These are phyloP conservation scores for Piper longum DNA, from an alignment of 164 flowering plant species.

Conservation along the genomic window DNA sequence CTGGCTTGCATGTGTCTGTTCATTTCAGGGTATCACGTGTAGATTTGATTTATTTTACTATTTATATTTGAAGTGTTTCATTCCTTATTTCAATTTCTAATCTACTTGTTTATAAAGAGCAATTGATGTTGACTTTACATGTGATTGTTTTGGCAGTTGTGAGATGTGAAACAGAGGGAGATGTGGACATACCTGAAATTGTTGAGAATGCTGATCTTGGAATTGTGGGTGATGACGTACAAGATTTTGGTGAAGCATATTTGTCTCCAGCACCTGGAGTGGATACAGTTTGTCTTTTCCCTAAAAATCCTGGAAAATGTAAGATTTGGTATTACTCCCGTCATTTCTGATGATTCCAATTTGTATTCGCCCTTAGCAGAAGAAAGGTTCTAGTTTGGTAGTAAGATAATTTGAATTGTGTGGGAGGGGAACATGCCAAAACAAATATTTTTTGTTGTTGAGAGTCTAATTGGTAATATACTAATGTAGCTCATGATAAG, in stretches of 20 bases:
- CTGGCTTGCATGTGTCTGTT: too few relatives aligned
- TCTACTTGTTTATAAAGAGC: background rate
- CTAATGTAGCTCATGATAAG: too few relatives aligned
- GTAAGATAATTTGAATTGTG: too few relatives aligned
- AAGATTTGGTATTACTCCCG: slow-evolving; percentile 6
- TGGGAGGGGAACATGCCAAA: too few relatives aligned
- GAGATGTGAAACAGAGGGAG: slow-evolving; percentile 55
- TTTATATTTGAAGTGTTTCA: background rate
- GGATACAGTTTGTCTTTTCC: slow-evolving; percentile 74
- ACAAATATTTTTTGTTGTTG: too few relatives aligned
- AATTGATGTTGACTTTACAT: background rate
- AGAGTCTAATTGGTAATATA: too few relatives aligned
- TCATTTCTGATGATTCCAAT: background rate
- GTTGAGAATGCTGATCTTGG: slow-evolving; percentile 54
- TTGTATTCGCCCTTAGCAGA: background rate
- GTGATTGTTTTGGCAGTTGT: slow-evolving; percentile 31
- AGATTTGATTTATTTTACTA: too few relatives aligned
- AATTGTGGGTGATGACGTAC: slow-evolving; percentile 58
- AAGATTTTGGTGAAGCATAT: slow-evolving; percentile 37
- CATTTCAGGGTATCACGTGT: too few relatives aligned
- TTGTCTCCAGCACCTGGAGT: slow-evolving; percentile 74
- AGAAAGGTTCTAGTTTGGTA: too few relatives aligned
- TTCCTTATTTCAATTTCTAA: background rate
- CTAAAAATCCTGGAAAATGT: slow-evolving; percentile 59
- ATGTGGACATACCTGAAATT: slow-evolving; percentile 30